A percentile compares a stretch with the other conserved stretches of the same genome.
These are phyloP conservation scores for Cichorium intybus DNA, from an alignment of 140 eudicot genomes.

Conservation along the genomic window DNA sequence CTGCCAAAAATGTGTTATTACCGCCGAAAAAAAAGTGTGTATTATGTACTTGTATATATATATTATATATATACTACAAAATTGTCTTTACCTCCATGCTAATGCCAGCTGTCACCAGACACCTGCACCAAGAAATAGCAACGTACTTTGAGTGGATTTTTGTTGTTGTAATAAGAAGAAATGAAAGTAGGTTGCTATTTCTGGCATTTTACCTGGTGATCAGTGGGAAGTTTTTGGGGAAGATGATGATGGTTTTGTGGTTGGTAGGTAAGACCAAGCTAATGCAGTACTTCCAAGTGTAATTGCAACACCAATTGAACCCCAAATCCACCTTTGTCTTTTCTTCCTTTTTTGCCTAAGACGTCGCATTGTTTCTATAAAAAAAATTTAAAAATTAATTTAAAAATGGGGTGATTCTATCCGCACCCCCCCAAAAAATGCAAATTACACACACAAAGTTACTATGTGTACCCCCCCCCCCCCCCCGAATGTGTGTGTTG, in stretches of 20 bases:
- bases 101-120: no score
- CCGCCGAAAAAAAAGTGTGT: slow-evolving; percentile 15
- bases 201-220: slow-evolving; percentile 18
- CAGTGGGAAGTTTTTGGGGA: slow-evolving; percentile 27
- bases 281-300: slow-evolving; percentile 62
- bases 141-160: not conserved
- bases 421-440: no score
- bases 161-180: no score
- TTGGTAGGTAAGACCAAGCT: slow-evolving; percentile 73
- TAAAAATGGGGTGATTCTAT: no score
- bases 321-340: slow-evolving; percentile 78
- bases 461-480: no score
- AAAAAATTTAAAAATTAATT: not conserved
- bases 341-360: slow-evolving; percentile 74
- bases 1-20: slow-evolving; percentile 27
- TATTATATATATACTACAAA: no score
- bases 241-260: slow-evolving; percentile 56
- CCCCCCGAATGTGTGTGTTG: no score
- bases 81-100: slow-evolving; percentile 31
- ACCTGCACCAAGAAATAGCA: not conserved
- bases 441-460: no score
- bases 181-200: not conserved
- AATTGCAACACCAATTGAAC: slow-evolving; percentile 67
- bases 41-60: slow-evolving; percentile 17
- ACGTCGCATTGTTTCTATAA: slow-evolving; percentile 68